A percentile compares a stretch with the other conserved stretches of the same genome.
phyloP scores from a whole-genome alignment of 495 filamentous ascomycete genomes.

The Penicillium chermesinum region DNA sequence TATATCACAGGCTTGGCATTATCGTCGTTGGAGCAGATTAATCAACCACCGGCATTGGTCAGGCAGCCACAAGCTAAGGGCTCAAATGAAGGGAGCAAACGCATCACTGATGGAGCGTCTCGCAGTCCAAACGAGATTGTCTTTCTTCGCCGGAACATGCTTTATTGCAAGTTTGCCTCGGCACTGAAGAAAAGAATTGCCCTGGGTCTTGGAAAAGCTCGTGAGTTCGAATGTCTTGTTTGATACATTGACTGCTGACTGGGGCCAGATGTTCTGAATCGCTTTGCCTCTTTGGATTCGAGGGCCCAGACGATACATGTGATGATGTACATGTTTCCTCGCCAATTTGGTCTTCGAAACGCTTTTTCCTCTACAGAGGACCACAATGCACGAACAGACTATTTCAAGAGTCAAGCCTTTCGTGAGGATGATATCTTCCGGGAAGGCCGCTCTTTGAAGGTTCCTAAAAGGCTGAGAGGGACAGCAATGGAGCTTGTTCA shows the following conservation, averaged over 20 bases:
- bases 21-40: slow-evolving; percentile 35
- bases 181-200: slow-evolving; percentile 61
- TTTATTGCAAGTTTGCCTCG: slow-evolving; percentile 70
- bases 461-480: slow-evolving; percentile 73
- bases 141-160: slow-evolving; percentile 79
- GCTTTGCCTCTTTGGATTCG: slow-evolving; percentile 50
- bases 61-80: too few relatives aligned
- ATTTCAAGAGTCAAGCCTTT: slow-evolving; percentile 74
- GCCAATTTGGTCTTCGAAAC: slow-evolving; percentile 86
- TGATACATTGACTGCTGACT: not conserved
- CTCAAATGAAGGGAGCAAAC: too few relatives aligned
- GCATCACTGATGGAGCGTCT: not conserved
- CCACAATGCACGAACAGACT: slow-evolving; percentile 56
- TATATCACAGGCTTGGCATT: slow-evolving; percentile 40
- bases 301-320: slow-evolving; percentile 57
- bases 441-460: not conserved
- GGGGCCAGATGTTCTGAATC: slow-evolving; percentile 74
- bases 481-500: slow-evolving; percentile 51
- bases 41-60: slow-evolving; percentile 3
- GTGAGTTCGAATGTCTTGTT: slow-evolving; percentile 48
- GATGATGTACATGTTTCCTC: slow-evolving; percentile 90
- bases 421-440: slow-evolving; percentile 76
- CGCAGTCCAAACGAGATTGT: slow-evolving; percentile 55
- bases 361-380: slow-evolving; percentile 72
- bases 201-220: slow-evolving; percentile 74